Base-by-base conservation (phyloP, 2,329 filamentous ascomycete genomes). In the Xylaria hypoxylon region DNA sequence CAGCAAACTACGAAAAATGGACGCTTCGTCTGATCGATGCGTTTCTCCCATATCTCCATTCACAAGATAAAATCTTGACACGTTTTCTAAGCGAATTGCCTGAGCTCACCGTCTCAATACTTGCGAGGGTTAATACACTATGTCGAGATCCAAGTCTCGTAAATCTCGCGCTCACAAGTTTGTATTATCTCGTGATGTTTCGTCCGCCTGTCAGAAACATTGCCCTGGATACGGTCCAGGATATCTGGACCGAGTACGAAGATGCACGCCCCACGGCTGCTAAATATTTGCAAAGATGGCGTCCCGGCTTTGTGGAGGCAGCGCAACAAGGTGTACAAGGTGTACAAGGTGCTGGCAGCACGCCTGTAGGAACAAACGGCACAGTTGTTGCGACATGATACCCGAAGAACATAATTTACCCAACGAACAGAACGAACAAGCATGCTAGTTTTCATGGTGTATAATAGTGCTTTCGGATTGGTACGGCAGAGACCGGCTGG, bases 51-150 rank as follows among this genome's bases (percentile, higher is more conserved):
- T 98, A 97, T 77, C 84, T 98, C n/a, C 94, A 97, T 76, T 87
- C 90, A 1, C 92, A 93, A 67, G 96, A 99, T 77, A 95, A 96
- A 78, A 87, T 97, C 24, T 82, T 99, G 62, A 94, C 96, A 31
- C 89, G 96, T 40, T 97, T 98, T 76, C 81, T 99, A 50, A 94
- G 93, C 56, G 96, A 99, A 79, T 90, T 99, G 38, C 96, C 96
- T 0, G 90, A 92, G 47, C 84, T 99, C 38, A 93, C 89, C 67
- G 79, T 83, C 38, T 84, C 86, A 11, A 89, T 98, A 68, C 84
- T 98, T 2, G 85, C 89, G 52, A 87, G 92, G 56, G 89, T 98
- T 40, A 89, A 89, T 79, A 80, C 82, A 38, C 83, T 91, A 72
- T 92, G 89, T 73, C 84, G 87, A 52, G 89, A 92, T 75, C 89